A percentile compares a stretch with the other conserved stretches of the same genome.
phyloP scores from a whole-genome alignment of 1,284 basidiomycete genomes.

The Phlebopus sp. region DNA sequence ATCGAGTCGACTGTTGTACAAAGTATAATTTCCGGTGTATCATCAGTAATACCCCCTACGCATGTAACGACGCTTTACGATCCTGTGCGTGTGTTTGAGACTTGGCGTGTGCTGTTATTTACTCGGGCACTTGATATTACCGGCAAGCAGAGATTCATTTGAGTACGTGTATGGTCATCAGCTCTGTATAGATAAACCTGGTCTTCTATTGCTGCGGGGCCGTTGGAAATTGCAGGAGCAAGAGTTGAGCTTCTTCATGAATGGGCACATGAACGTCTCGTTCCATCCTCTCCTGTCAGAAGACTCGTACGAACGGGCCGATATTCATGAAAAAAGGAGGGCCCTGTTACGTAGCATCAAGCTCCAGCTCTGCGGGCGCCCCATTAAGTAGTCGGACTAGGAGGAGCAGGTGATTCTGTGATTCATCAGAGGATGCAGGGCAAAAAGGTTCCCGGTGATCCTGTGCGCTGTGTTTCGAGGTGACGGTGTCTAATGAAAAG shows the following conservation, averaged over 20 bases:
- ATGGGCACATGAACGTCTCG: slow-evolving; percentile 42
- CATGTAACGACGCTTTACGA: slow-evolving; percentile 5
- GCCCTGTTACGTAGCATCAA: slow-evolving; percentile 39
- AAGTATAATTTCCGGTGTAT: slow-evolving; percentile 23
- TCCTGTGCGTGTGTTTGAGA: not conserved
- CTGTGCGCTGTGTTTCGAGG: not conserved
- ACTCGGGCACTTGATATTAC: too few relatives aligned
- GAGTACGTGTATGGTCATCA: too few relatives aligned
- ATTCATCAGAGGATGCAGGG: slow-evolving; percentile 2
- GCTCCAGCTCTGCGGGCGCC: slow-evolving; percentile 47
- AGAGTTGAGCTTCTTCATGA: slow-evolving; percentile 52
- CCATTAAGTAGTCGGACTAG: slow-evolving; percentile 40
- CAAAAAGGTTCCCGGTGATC: not conserved
- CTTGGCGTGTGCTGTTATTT: too few relatives aligned
- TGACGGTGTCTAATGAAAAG: too few relatives aligned
- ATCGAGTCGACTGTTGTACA: slow-evolving; percentile 19
- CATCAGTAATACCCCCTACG: slow-evolving; percentile 23
- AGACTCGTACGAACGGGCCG: not conserved
- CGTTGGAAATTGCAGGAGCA: slow-evolving; percentile 47
- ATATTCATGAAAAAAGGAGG: slow-evolving; percentile 2
- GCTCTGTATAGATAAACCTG: not conserved
- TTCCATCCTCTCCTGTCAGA: slow-evolving; percentile 36
- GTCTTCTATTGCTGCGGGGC: slow-evolving; percentile 30
- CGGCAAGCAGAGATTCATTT: too few relatives aligned
- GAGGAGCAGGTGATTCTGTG: slow-evolving; percentile 38